These are phyloP conservation scores for Cadophora malorum DNA, from an alignment of 2,329 filamentous ascomycete genomes.

Conservation along the genomic window DNA sequence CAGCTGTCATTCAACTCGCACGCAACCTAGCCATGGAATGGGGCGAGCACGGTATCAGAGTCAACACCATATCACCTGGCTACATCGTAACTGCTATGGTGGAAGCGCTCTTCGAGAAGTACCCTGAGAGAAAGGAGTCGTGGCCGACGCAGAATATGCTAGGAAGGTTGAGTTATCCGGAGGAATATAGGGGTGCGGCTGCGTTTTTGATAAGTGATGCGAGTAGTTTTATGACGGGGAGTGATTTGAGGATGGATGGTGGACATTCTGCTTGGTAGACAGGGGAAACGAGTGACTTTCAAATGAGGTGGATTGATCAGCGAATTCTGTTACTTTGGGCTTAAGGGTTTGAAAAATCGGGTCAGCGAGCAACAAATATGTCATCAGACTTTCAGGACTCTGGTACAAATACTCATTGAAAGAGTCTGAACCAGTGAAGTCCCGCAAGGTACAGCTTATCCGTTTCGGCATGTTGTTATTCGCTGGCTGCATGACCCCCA, in stretches of 20 bases:
- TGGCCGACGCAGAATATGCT: conserved; percentile 92
- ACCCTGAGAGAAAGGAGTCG: conserved; percentile 68
- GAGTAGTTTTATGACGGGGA: conserved; percentile 69
- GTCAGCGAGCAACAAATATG: too few relatives aligned
- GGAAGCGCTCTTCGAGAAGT: conserved; percentile 75
- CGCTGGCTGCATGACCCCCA: background rate
- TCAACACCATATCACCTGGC: conserved; percentile 82
- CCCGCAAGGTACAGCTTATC: too few relatives aligned
- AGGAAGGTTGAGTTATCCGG: conserved; percentile 67
- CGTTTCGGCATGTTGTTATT: background rate
- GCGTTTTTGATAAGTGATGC: conserved; percentile 72
- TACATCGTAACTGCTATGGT: conserved; percentile 88
- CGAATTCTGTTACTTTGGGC: too few relatives aligned
- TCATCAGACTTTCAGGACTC: too few relatives aligned
- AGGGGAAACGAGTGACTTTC: background rate
- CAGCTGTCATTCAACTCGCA: conserved; percentile 73
- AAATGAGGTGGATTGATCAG: background rate
- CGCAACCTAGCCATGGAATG: conserved; percentile 77
- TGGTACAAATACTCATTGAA: too few relatives aligned
- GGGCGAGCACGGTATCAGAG: conserved; percentile 70
- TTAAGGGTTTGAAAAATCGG: too few relatives aligned
- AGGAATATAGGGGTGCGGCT: conserved; percentile 75
- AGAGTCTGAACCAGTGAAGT: background rate
- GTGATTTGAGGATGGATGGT: conserved; percentile 43
- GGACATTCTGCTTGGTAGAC: conserved; percentile 57